Evolutionary conservation across 805 yeast genomes (phyloP).

Genomic region (Metschnikowia arizonensis): DNA sequence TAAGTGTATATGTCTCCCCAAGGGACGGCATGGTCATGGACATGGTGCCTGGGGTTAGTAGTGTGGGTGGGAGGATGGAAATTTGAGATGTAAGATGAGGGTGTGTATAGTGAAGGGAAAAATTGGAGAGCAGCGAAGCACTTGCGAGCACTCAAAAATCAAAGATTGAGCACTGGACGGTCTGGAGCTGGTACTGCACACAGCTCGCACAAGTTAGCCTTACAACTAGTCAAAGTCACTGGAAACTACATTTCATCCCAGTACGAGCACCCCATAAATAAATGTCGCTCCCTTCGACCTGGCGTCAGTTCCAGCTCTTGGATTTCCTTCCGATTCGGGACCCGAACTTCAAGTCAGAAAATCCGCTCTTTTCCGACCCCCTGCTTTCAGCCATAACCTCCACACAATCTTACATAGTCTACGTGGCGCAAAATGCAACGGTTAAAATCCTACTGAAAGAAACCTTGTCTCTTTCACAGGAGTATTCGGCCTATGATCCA

Average conservation of each 20-base stretch:
- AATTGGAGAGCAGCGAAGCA: conserved; percentile 4
- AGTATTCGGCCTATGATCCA: conserved; percentile 61
- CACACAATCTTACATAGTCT: conserved; percentile 50
- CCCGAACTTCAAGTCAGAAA: conserved; percentile 60
- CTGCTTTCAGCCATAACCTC: conserved; percentile 61
- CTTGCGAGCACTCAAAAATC: too few species aligned
- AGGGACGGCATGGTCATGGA: conserved; percentile 12
- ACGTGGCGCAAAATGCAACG: conserved; percentile 51
- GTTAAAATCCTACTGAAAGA: conserved; percentile 53
- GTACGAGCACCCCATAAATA: not conserved
- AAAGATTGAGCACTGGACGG: not conserved
- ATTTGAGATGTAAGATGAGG: conserved; percentile 4
- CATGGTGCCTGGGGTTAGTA: conserved; percentile 10
- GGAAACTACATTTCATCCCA: conserved; percentile 5
- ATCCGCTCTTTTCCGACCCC: conserved; percentile 77
- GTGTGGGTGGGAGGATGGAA: not conserved
- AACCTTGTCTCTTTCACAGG: conserved; percentile 42
- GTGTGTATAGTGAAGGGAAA: conserved; percentile 6
- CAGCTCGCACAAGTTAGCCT: too few species aligned
- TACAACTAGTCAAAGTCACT: not conserved
- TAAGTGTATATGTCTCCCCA: conserved; percentile 20
- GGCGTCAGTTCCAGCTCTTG: conserved; percentile 86
- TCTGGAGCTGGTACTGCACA: conserved; percentile 2
- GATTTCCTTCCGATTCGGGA: conserved; percentile 81
- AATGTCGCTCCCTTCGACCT: conserved; percentile 29